Base-by-base conservation (phyloP, 345 rosid genomes). In the Anacardium occidentale region DNA sequence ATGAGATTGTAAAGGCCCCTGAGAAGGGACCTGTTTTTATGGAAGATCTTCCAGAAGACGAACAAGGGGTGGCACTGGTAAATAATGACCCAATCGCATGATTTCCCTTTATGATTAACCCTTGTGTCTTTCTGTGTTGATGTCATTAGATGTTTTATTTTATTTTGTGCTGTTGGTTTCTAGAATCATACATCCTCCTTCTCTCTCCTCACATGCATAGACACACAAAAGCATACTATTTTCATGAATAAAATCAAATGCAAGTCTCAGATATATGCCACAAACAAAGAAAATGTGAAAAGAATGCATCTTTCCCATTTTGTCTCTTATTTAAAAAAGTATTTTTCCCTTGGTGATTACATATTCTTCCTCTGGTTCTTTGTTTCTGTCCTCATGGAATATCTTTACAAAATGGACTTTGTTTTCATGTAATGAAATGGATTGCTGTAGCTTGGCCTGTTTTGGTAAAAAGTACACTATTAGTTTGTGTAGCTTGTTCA, bases 1-100 rank as follows among this genome's bases (percentile, higher is more conserved):
- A 90, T 80, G 97, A 93, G 89, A 82, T 93, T 64, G 90, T 95
- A 71, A 92, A 91, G 79, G 96, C 96, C 70, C 98, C 99, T 18
- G 98, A 95, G 71, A 95, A 91, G 83, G 93, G 92, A 37, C 93
- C 88, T 81, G 85, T 95, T 75, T 95, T 95, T 76, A 78, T 90
- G 24, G 99, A 95, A 83, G 99, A 95, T 86, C 88, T 95, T 81
- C 98, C 97, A 14, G 96, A 93, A 74, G 99, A 95, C 84, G 98
- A 89, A 64, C 97, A 85, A 86, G 96, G 81, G 59, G 81, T 79
- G 45, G 84, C 87, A 53, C 80, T 87, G 86, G 99, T 91, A 84
- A 77, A 34, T 2, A 34, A 34, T 34, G 5, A 34, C 40, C 40
- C 40, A 34, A 34, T 34, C 40, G 2, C 40, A 34, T 34, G 40